These are phyloP conservation scores for Adansonia gregorii DNA, from an alignment of 441 rosid species.

Conservation along the genomic window DNA sequence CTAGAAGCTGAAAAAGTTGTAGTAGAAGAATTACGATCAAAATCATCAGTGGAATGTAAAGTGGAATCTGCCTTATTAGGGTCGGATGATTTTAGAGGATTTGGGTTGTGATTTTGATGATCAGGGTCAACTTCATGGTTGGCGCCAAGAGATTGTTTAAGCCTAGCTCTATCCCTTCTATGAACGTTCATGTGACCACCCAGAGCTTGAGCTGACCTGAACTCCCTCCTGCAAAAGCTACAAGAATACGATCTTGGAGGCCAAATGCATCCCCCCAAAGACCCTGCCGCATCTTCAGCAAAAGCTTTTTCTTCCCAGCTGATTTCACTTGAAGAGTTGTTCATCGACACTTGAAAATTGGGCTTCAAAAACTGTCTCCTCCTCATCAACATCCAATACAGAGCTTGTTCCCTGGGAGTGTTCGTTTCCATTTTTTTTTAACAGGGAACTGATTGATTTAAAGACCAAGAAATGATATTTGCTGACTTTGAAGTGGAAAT, in stretches of 20 bases:
- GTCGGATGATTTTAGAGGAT: not conserved
- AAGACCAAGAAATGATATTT: not conserved
- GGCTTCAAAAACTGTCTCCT: slow-evolving; percentile 2
- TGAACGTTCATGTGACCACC: slow-evolving; percentile 85
- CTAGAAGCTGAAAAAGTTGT: slow-evolving; percentile 39
- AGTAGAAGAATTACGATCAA: slow-evolving; percentile 22
- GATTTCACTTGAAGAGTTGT: not conserved
- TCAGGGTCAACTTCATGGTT: slow-evolving; percentile 24
- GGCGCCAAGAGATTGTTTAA: slow-evolving; percentile 45
- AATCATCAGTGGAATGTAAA: slow-evolving; percentile 27
- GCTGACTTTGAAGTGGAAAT: not conserved
- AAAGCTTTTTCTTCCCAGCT: slow-evolving; percentile 14
- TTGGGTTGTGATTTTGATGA: slow-evolving; percentile 29
- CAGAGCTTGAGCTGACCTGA: slow-evolving; percentile 74
- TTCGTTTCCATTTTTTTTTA: not conserved
- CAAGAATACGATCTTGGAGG: slow-evolving; percentile 69
- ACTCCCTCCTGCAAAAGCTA: slow-evolving; percentile 65
- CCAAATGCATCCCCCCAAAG: slow-evolving; percentile 64
- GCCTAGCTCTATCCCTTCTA: slow-evolving; percentile 70
- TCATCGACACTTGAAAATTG: not conserved
- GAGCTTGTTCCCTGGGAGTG: not conserved
- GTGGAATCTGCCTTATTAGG: not conserved
- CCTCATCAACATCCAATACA: slow-evolving; percentile 3
- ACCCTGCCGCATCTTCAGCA: slow-evolving; percentile 29
- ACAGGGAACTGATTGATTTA: not conserved